Evolutionary conservation across 2,329 filamentous ascomycete species (phyloP).

Genomic region (Anisogramma anomala): DNA sequence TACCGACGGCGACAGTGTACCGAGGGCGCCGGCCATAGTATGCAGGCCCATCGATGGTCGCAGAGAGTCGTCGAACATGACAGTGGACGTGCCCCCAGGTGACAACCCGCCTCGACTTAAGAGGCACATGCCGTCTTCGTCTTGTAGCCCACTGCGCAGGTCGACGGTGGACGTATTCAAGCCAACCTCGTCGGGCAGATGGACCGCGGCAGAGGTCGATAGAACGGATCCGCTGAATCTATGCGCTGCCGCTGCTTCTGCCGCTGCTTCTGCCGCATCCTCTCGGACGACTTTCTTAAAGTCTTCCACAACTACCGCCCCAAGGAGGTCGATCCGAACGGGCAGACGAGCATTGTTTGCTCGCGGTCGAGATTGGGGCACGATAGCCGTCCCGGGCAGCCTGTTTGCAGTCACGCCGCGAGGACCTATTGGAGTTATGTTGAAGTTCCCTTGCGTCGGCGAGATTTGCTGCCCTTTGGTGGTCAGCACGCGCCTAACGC

Average conservation of each 20-base stretch:
- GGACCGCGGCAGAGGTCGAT: conserved; percentile 17
- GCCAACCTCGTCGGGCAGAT: conserved; percentile 23
- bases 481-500: conserved; percentile 71
- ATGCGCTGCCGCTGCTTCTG: conserved; percentile 26
- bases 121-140: conserved; percentile 27
- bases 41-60: conserved; percentile 31
- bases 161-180: conserved; percentile 35
- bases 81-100: conserved; percentile 75
- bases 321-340: conserved; percentile 68
- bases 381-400: conserved; percentile 47
- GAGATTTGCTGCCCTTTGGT: conserved; percentile 37
- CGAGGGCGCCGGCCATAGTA: conserved; percentile 39
- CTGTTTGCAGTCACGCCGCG: conserved; percentile 45
- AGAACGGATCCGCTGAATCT: conserved; percentile 19
- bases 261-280: conserved; percentile 37
- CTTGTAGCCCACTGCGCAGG: conserved; percentile 24
- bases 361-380: conserved; percentile 41
- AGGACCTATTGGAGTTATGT: conserved; percentile 37
- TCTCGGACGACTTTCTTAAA: conserved; percentile 67
- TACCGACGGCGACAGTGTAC: conserved; percentile 33
- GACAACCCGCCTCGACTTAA: conserved; percentile 52
- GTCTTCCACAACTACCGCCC: conserved; percentile 65
- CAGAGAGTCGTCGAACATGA: conserved; percentile 66
- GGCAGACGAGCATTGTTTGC: conserved; percentile 36
- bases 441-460: conserved; percentile 35